Percentiles rank a stretch among this genome's conserved stretches.
Evolutionary conservation across 2,329 filamentous ascomycete species (phyloP).

Genomic region (Pseudogymnoascus sp.): DNA sequence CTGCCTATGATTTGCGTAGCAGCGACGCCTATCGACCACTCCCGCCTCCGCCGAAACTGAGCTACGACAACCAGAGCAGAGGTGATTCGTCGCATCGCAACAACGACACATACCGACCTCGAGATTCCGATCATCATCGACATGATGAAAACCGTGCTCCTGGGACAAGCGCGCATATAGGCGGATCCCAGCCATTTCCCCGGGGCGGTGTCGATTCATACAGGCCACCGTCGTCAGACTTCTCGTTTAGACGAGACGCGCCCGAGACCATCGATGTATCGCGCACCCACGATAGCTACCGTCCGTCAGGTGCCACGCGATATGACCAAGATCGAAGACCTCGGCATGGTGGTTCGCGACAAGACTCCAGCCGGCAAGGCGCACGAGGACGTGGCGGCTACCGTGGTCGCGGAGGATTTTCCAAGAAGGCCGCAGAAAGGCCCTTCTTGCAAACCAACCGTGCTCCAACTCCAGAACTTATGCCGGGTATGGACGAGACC

Average conservation of each 20-base stretch:
- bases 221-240: constrained; percentile 17
- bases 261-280: constrained; percentile 23
- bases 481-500: constrained; percentile 28
- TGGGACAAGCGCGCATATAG: constrained; percentile 10
- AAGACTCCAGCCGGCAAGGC: not conserved
- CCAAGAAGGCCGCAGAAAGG: constrained; percentile 26
- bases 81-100: constrained; percentile 3
- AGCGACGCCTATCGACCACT: not conserved
- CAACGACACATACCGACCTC: not conserved
- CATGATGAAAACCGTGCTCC: constrained; percentile 11
- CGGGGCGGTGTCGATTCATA: constrained; percentile 15
- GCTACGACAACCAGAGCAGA: constrained; percentile 2
- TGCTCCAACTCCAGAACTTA: constrained; percentile 29
- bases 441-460: constrained; percentile 28
- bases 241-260: constrained; percentile 27
- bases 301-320: constrained; percentile 20
- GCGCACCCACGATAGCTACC: constrained; percentile 18
- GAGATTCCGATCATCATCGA: not conserved
- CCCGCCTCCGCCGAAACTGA: not conserved
- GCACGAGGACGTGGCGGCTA: constrained; percentile 19
- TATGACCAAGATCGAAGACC: constrained; percentile 9
- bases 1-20: constrained; percentile 1
- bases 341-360: not conserved
- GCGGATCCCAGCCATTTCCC: constrained; percentile 9
- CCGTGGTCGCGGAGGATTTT: constrained; percentile 21